Base-by-base conservation (phyloP, 257 asterid genomes). In the Primulina tabacum region DNA sequence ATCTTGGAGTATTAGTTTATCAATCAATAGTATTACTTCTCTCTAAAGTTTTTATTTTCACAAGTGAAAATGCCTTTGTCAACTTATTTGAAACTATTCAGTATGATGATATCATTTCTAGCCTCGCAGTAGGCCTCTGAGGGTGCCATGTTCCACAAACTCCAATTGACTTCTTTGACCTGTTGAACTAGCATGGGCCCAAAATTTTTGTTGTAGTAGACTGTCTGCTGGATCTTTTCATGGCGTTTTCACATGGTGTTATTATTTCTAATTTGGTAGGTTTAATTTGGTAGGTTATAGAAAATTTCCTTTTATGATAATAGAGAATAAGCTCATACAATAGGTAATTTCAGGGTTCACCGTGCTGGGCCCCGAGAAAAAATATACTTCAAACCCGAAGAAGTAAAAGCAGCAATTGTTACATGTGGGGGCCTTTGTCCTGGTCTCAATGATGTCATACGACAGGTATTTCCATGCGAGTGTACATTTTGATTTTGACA, bases 401-500 rank as follows among this genome's bases (percentile, higher is more conserved):
- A 87, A 68, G 97, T 91, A 53, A 91, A 89, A 81, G 95, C 97
- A 71, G 97, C 97, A 35, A 87, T 89, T 71, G 91, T 91, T 60
- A 91, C 97, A 55, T 91, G 97, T 84, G 97, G 97, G 32, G 97
- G 97, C 57, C 97, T 91, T 82, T 91, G 97, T 78, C 97, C 97
- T 68, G 97, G 97, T 66, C 95, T 91, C 64, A 91, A 91, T 78
- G 96, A 91, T 87, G 97, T 91, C 37, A 89, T 89, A 61, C 81
- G 97, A 67, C 97, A 91, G 90, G 96, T 91, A 83, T 20, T 67
- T 50, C 53, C 53, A 47, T 75, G 14, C 74, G 56, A 20, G n/a
- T 34, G 12, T 69, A 73, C 77, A 70, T 72, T 21, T 29, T 50
- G 26, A 34, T 47, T 32, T 53, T 58, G 24, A 24, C 61, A 43